Evolutionary conservation across 768 basidiomycete genomes (phyloP), one percentile per base, ranked within the genome.

Genomic region (Pholiota microspora): DNA sequence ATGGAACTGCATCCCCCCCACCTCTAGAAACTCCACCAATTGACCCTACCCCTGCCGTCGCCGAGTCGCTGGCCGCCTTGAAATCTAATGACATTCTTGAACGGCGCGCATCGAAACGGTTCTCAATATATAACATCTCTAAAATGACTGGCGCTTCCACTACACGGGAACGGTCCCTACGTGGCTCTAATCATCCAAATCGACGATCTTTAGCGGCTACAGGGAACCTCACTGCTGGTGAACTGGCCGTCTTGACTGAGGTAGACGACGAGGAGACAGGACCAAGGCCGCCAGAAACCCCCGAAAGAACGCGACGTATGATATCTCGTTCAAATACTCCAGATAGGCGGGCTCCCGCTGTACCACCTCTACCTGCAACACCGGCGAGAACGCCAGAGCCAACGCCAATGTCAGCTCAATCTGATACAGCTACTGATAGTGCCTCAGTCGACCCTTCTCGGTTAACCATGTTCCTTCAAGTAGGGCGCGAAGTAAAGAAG

Each of bases 21-120:
- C 27, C 68, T 66, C 62, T 63, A 27, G 59, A 66, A 18, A 57
- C 65, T 1, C 63, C 66, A 34, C 63, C 63, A 9, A 60, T 66
- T 50, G 71, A 73, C 21, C 66, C 71, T 24, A 68, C 74, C 10
- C 86, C 88, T 32, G 87, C 82, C 0, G 83, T 91, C 23, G 89
- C 89, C 49, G 83, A 83, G 63, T 89, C 92, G 4, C 79, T 98
- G 8, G 93, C 92, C 6, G 94, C 94, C 7, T 77, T 99, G 44
- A 89, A 95, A 71, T 85, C 88, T 63, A 86, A 83, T 48, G 94
- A 95, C 60, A 80, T 85, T 10, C 58, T 98, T 34, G 92, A 94
- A 62, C 84, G 96, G 18, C 80, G 96, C 44, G 96, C 96, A 15
- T 94, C 92, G 18, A 98, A 98, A 67, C 89, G 97, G 0, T 98